Conservation (phyloP, 2,329 filamentous ascomycete genomes). For the Ceratocystis alfenasii region DNA sequence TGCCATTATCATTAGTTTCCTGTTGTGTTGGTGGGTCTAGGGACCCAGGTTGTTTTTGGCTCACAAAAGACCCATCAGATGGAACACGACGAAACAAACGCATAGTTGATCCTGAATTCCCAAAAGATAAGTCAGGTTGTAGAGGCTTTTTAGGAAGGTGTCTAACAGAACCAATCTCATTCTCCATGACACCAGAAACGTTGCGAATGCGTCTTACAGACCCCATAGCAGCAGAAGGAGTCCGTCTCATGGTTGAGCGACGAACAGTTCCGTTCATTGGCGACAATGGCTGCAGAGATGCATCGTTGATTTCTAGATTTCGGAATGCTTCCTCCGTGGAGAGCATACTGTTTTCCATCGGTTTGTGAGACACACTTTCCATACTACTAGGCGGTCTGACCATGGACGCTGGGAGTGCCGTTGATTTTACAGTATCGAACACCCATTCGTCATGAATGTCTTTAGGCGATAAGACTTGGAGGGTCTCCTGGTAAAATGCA, state of each 20-base stretch:
- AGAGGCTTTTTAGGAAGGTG: conserved; percentile 40
- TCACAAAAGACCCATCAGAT: conserved; percentile 48
- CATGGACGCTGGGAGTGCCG: conserved; percentile 30
- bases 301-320: conserved; percentile 49
- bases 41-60: conserved; percentile 24
- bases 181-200: conserved; percentile 12
- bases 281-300: conserved; percentile 45
- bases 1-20: not conserved
- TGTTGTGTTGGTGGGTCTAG: conserved; percentile 31
- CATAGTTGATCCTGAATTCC: conserved; percentile 83
- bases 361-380: conserved; percentile 7
- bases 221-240: conserved; percentile 17
- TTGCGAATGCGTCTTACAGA: conserved; percentile 21
- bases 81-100: conserved; percentile 78
- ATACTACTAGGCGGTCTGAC: conserved; percentile 4
- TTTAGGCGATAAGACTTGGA: conserved; percentile 56
- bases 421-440: conserved; percentile 82
- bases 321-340: conserved; percentile 48
- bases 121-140: conserved; percentile 82
- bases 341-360: conserved; percentile 14
- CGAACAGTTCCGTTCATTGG: conserved; percentile 45
- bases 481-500: conserved; percentile 87
- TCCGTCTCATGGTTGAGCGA: conserved; percentile 38
- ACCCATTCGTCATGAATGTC: conserved; percentile 79
- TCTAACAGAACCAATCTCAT: conserved; percentile 20